Evolutionary conservation across 345 rosid genomes (phyloP).

Genomic region (Limnanthes douglasii): DNA sequence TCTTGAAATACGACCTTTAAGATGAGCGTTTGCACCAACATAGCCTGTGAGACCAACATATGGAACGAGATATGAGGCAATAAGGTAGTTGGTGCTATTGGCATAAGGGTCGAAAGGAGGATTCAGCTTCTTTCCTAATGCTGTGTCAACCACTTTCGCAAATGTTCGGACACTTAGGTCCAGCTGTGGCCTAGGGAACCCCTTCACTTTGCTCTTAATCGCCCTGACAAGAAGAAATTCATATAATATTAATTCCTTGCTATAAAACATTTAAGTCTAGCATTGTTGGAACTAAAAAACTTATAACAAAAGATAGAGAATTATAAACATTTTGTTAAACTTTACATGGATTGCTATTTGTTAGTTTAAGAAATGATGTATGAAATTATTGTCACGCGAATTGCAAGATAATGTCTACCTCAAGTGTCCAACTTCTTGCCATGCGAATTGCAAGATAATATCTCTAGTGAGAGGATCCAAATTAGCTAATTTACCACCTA

Average conservation of each 20-base stretch:
- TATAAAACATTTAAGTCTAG: no score
- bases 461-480: slow-evolving; percentile 42
- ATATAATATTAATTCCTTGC: no score
- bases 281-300: no score
- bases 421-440: slow-evolving; percentile 89
- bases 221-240: no score
- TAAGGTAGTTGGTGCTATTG: slow-evolving; percentile 33
- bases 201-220: slow-evolving; percentile 37
- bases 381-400: no score
- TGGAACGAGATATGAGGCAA: slow-evolving; percentile 68
- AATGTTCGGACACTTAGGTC: slow-evolving; percentile 45
- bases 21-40: slow-evolving; percentile 61
- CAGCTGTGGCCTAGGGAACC: slow-evolving; percentile 73
- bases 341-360: no score
- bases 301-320: no score
- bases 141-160: slow-evolving; percentile 33
- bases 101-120: slow-evolving; percentile 74
- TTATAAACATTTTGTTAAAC: no score
- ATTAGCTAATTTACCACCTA: slow-evolving; percentile 44
- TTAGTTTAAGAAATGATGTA: no score
- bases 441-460: slow-evolving; percentile 59
- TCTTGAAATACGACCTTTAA: slow-evolving; percentile 23
- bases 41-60: slow-evolving; percentile 78
- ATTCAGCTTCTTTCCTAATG: slow-evolving; percentile 26
- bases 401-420: no score